Conservation (phyloP, 2,329 filamentous ascomycete species). For the Venturia pyrina region DNA sequence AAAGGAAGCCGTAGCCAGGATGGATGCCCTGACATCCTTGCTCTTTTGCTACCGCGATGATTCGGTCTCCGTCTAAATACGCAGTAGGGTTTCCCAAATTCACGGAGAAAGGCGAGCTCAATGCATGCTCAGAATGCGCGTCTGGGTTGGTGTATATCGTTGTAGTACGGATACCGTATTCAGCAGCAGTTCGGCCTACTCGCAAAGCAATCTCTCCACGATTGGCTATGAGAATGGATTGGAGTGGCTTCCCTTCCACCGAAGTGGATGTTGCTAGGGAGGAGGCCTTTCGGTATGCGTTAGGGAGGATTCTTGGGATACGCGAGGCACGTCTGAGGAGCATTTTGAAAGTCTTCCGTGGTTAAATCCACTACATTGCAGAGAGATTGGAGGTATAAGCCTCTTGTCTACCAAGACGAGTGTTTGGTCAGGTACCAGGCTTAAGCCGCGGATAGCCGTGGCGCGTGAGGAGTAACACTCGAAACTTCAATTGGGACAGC, state of each 20-base stretch:
- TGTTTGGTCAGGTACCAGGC: not conserved
- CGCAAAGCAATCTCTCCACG: constrained; percentile 93
- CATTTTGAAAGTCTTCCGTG: not conserved
- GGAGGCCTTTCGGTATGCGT: constrained; percentile 2
- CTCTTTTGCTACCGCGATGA: constrained; percentile 77
- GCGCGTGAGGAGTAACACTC: not conserved
- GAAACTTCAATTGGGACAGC: too few species aligned
- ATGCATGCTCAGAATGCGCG: constrained; percentile 74
- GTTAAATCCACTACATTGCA: not conserved
- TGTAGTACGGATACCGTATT: constrained; percentile 84
- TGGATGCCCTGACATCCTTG: constrained; percentile 86
- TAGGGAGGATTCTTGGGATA: not conserved
- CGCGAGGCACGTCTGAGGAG: not conserved
- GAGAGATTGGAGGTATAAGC: not conserved
- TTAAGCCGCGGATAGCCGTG: constrained; percentile 5
- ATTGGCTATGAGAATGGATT: constrained; percentile 89
- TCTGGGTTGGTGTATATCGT: constrained; percentile 94
- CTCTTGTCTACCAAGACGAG: not conserved
- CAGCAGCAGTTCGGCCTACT: constrained; percentile 77
- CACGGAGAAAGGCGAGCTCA: constrained; percentile 72
- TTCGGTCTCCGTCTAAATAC: constrained; percentile 88
- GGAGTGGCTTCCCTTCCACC: constrained; percentile 32
- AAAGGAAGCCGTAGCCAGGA: constrained; percentile 89
- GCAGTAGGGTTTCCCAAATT: constrained; percentile 74
- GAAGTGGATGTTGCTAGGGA: constrained; percentile 1